Percentiles rank a stretch among this genome's conserved stretches.
phyloP scores from a whole-genome alignment of 768 basidiomycete genomes.

The Suillus lakei region DNA sequence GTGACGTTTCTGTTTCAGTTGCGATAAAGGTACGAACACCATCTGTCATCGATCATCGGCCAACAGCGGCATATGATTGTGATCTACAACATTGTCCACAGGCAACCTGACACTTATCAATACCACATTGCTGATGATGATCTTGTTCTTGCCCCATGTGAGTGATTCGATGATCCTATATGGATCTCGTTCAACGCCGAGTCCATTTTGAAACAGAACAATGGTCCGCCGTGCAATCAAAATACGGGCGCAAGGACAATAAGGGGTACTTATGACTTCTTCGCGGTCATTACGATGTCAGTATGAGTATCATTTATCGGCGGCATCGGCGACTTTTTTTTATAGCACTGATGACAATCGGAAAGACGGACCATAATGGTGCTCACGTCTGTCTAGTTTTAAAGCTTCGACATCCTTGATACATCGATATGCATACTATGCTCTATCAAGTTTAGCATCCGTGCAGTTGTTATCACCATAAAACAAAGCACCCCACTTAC shows the following conservation, averaged over 20 bases:
- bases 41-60: not conserved
- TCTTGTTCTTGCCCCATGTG: conserved; percentile 47
- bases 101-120: conserved; percentile 42
- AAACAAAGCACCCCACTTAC: too few relatives aligned
- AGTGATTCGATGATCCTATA: conserved; percentile 53
- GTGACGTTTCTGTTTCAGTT: conserved; percentile 41
- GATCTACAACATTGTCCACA: conserved; percentile 48
- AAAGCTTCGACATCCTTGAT: conserved; percentile 42
- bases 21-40: not conserved
- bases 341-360: not conserved
- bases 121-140: conserved; percentile 58
- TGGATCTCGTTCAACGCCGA: conserved; percentile 61
- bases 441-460: conserved; percentile 33
- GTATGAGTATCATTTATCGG: not conserved
- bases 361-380: not conserved
- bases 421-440: conserved; percentile 58
- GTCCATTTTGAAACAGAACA: conserved; percentile 71
- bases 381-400: conserved; percentile 46
- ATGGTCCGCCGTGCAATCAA: conserved; percentile 47
- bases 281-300: not conserved
- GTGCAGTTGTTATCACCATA: not conserved
- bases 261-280: not conserved
- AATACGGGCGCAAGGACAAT: not conserved
- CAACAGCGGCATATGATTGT: conserved; percentile 46
- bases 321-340: not conserved